Conservation (phyloP, 1,284 basidiomycete species). For the Cutaneotrichosporon cavernicola region DNA sequence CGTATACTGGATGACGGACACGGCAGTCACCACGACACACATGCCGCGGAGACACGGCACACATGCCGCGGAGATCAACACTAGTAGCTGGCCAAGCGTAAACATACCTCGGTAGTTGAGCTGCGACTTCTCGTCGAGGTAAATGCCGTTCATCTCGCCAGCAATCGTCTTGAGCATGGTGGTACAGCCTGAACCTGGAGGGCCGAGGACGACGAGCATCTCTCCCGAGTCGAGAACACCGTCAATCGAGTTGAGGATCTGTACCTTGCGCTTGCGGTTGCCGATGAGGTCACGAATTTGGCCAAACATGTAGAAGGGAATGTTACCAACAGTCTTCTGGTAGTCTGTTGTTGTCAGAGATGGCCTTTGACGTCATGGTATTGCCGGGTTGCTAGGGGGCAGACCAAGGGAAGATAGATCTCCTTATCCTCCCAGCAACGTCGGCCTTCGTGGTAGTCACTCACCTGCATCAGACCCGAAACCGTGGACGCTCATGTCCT, state of each 20-base stretch:
- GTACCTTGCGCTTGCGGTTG: constrained; percentile 52
- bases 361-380: background rate
- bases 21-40: background rate
- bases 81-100: background rate
- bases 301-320: constrained; percentile 48
- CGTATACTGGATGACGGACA: background rate
- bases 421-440: background rate
- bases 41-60: background rate
- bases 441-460: constrained; percentile 11
- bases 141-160: constrained; percentile 58
- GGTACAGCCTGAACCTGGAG: constrained; percentile 66
- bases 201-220: constrained; percentile 59
- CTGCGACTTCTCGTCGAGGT: constrained; percentile 49
- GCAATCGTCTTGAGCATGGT: constrained; percentile 59
- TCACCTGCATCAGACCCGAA: constrained; percentile 53
- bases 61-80: background rate
- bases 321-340: constrained; percentile 57
- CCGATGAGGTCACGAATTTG: constrained; percentile 47
- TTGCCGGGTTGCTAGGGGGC: too few relatives aligned
- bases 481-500: constrained; percentile 56
- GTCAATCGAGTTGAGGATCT: constrained; percentile 57
- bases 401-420: background rate
- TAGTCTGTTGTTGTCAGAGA: constrained; percentile 44
- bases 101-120: constrained; percentile 52
- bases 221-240: constrained; percentile 56